phyloP scores from a whole-genome alignment of 371 early-diverging fungal species.

The Gilbertella persicaria region DNA sequence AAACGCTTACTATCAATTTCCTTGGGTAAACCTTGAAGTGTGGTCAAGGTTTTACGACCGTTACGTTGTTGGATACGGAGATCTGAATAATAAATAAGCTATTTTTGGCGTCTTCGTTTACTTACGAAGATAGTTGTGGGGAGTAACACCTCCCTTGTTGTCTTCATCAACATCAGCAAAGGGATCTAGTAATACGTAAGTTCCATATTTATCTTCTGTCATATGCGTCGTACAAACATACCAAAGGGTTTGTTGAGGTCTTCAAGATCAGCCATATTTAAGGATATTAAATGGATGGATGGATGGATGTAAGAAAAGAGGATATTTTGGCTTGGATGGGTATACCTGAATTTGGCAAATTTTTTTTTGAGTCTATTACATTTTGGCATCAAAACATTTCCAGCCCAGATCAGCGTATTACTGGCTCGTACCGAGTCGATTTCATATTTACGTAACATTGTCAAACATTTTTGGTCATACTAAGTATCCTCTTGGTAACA shows the following conservation, averaged over 20 bases:
- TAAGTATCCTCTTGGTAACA: no score
- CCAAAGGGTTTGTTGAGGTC: conserved; percentile 46
- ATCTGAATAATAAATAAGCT: conserved; percentile 56
- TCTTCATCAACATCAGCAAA: conserved; percentile 80
- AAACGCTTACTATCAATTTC: conserved; percentile 86
- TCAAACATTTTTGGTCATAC: no score
- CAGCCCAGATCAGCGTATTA: no score
- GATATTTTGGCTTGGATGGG: no score
- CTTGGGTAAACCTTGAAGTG: conserved; percentile 86
- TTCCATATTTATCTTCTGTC: conserved; percentile 5
- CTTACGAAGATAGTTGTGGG: conserved; percentile 77
- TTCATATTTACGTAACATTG: no score
- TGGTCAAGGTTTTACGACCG: conserved; percentile 95
- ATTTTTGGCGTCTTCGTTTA: conserved; percentile 19
- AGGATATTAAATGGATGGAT: conserved; percentile 21
- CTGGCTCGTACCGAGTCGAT: no score
- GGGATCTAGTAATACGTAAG: conserved; percentile 55
- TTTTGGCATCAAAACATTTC: no score
- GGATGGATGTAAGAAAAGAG: conserved; percentile 28
- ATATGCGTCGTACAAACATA: conserved; percentile 5
- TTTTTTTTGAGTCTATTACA: no score
- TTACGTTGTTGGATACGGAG: conserved; percentile 97
- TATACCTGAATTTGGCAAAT: no score
- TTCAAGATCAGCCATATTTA: conserved; percentile 40
- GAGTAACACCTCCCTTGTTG: conserved; percentile 42